Evolutionary conservation across 495 filamentous ascomycete genomes (phyloP).

Genomic region (Glutinoglossum americanum): DNA sequence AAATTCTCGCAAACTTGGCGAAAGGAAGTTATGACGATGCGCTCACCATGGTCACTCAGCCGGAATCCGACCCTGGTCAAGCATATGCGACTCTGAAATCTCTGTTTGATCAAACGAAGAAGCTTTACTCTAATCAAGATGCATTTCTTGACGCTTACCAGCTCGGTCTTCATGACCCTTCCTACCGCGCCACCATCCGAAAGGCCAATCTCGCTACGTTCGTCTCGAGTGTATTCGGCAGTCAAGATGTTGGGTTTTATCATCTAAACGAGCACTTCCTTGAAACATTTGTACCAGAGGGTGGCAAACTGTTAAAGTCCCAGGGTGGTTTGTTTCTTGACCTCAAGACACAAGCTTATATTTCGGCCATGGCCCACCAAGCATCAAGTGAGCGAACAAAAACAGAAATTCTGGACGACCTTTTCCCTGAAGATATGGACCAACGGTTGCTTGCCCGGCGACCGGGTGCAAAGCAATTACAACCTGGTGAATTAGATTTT

Average conservation of each 20-base stretch:
- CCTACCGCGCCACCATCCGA: slow-evolving; percentile 54
- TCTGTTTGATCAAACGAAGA: slow-evolving; percentile 63
- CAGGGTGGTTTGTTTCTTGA: slow-evolving; percentile 55
- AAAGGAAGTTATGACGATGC: slow-evolving; percentile 52
- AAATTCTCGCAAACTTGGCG: slow-evolving; percentile 47
- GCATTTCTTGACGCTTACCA: slow-evolving; percentile 53
- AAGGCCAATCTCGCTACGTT: slow-evolving; percentile 78
- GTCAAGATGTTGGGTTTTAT: slow-evolving; percentile 59
- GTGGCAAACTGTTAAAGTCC: slow-evolving; percentile 45
- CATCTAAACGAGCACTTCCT: slow-evolving; percentile 73
- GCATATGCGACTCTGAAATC: slow-evolving; percentile 63
- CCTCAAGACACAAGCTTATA: slow-evolving; percentile 71
- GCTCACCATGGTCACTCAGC: slow-evolving; percentile 46
- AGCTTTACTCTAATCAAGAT: slow-evolving; percentile 46
- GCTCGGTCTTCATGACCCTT: slow-evolving; percentile 43
- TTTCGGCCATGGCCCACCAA: slow-evolving; percentile 39
- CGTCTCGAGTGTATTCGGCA: slow-evolving; percentile 62
- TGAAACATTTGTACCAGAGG: slow-evolving; percentile 62
- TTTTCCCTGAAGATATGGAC: slow-evolving; percentile 55
- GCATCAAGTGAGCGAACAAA: slow-evolving; percentile 35
- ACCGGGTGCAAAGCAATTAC: slow-evolving; percentile 38
- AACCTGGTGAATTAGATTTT: slow-evolving; percentile 54
- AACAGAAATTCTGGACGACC: slow-evolving; percentile 44
- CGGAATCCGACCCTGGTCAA: slow-evolving; percentile 53
- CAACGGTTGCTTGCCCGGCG: slow-evolving; percentile 39